Conservation (phyloP, 2,329 filamentous ascomycete species). For the Claviceps africana region DNA sequence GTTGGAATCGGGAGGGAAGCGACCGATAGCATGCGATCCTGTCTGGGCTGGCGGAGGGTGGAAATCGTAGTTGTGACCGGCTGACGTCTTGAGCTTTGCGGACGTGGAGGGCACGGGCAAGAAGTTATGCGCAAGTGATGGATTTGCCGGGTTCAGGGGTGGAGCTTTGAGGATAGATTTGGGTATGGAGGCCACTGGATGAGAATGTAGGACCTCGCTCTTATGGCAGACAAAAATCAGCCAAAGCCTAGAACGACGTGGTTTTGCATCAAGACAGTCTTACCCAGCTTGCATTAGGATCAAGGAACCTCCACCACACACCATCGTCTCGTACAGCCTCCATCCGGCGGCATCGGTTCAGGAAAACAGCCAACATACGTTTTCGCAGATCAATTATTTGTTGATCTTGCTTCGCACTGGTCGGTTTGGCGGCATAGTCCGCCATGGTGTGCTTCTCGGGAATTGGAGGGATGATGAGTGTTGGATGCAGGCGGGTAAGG, state of each 20-base stretch:
- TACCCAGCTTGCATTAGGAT: constrained; percentile 98
- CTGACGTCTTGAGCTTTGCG: constrained; percentile 61
- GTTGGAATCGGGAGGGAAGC: constrained; percentile 69
- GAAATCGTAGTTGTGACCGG: constrained; percentile 21
- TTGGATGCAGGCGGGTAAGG: constrained; percentile 82
- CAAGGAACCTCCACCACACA: constrained; percentile 94
- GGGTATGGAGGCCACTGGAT: constrained; percentile 79
- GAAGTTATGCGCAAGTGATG: constrained; percentile 71
- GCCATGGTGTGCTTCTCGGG: constrained; percentile 98
- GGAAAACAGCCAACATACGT: constrained; percentile 88
- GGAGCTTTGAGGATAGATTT: constrained; percentile 91
- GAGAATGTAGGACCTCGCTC: constrained; percentile 90
- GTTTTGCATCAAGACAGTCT: constrained; percentile 7
- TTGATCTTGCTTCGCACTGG: constrained; percentile 92
- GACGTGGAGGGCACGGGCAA: constrained; percentile 75
- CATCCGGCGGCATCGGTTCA: constrained; percentile 90
- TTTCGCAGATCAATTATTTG: constrained; percentile 94
- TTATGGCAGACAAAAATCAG: constrained; percentile 20
- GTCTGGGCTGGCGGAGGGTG: constrained; percentile 23
- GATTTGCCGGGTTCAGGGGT: constrained; percentile 89
- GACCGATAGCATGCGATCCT: constrained; percentile 49
- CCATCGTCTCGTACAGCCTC: constrained; percentile 82
- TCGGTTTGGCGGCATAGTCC: constrained; percentile 94
- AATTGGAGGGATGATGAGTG: constrained; percentile 88
- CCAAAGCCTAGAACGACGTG: constrained; percentile 9